Base-by-base conservation (phyloP, 1,284 basidiomycete species). In the Cutaneotrichosporon curvatum region DNA sequence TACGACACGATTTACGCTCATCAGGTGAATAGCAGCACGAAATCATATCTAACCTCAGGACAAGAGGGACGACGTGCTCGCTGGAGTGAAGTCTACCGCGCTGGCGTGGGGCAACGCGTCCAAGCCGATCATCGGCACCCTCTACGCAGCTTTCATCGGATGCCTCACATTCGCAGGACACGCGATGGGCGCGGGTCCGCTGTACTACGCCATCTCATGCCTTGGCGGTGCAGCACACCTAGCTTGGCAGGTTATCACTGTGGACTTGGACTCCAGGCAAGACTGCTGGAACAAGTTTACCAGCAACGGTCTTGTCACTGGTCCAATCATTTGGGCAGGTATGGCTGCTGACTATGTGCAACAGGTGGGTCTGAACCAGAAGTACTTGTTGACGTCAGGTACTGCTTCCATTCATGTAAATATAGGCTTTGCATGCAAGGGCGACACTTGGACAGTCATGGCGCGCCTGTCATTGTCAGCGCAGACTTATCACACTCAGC, bases 1-100 rank as follows among this genome's bases (percentile, higher is more conserved):
- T 99, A 98, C 64, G 95, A 99, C 63, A 95, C 84, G 40, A 94
- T 98, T 58, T 99, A 99, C 63, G 95, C 95, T 2, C 95, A 98
- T 70, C 94, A 96, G 75, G 87, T 87, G 51, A 31, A 74, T 57
- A 28, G 25, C 25, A 7, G 25, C 25, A 28, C 12, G 12, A 7
- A 7, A 7, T 28, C 7, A 19, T 22, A 3, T 23, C 40, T 50
- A 16, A 45, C 39, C 14, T 15, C 62, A 95, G 85, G 95, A 99
- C 73, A 98, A 97, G 74, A 70, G 61, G 7, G 95, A 98, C 74
- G 95, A 99, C 63, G 76, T 88, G 33, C 75, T 78, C 40, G 88
- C 82, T 16, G 91, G 88, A 19, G 94, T 99, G 65, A 87, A 85
- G 56, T 94, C 89, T 9, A 98, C 92, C 2, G 95, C 95, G 0